Evolutionary conservation across 2,329 filamentous ascomycete species (phyloP), one percentile per base, ranked within the genome.

Genomic region (Fusarium sp.): DNA sequence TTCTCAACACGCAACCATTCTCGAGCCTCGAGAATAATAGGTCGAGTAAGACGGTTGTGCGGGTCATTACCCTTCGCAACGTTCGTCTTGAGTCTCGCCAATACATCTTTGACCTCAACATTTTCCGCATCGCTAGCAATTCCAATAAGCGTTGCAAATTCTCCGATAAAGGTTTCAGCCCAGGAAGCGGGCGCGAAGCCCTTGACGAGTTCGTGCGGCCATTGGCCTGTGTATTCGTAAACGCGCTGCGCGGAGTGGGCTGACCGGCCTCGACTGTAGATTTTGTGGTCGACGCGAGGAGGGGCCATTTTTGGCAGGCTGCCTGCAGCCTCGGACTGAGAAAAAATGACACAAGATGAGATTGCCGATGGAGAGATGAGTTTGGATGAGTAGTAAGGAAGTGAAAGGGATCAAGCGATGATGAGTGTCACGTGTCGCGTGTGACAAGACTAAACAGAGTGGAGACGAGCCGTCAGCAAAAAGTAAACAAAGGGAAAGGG

Each of bases 231-330:
- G 18, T 22, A 38, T 24, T 32, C 43, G 18, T 20, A 14, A 18
- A 63, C 53, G 32, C 60, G 60, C 27, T n/a, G 18, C 4, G 60
- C 60, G 29, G 60, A 59, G 18, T 24, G 32, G 20, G 24, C 18
- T 14, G 60, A 24, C 18, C 3, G 42, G 22, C 20, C 42, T 4
- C 6, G 42, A 9, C 10, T 44, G 42, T 44, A 24, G 4, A 24
- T n/a, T n/a, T 7, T n/a, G 10, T 38, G 34, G 3, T 38, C 18
- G 18, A 38, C 18, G 18, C 34, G 34, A 0, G 34, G 10, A 12
- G 34, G 34, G 2, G 34, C 1, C 34, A 38, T 38, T 11, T 30
- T 15, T 1, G 6, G 11, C n/a, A 20, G 5, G 3, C 22, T 27
- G 6, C 9, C 12, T 11, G 49, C 3, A 52, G 16, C 18, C 32